Evolutionary conservation across 768 basidiomycete genomes (phyloP).

Genomic region (Lactifluus rugatus): DNA sequence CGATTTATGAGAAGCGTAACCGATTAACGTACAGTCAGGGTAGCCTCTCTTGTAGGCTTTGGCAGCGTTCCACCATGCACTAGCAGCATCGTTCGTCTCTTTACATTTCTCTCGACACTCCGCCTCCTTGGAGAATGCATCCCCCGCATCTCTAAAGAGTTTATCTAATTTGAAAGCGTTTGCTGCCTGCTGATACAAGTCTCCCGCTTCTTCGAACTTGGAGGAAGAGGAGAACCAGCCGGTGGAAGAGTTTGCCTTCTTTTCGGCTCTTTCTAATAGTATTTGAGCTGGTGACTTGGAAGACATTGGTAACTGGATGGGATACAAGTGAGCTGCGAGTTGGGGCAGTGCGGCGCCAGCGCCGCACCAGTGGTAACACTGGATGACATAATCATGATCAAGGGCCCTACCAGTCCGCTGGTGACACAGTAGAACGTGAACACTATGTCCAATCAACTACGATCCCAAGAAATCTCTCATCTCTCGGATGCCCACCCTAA

Average conservation of each 20-base stretch:
- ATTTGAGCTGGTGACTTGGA: conserved; percentile 69
- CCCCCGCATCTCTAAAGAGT: conserved; percentile 83
- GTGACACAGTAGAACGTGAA: background rate
- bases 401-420: too few species aligned
- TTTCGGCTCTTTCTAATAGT: conserved; percentile 82
- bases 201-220: conserved; percentile 93
- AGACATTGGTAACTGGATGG: conserved; percentile 39
- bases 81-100: conserved; percentile 90
- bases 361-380: background rate
- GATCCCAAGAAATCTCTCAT: conserved; percentile 35
- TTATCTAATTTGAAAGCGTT: conserved; percentile 92
- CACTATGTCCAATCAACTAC: conserved; percentile 23
- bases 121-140: conserved; percentile 87
- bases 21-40: conserved; percentile 56
- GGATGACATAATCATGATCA: conserved; percentile 17
- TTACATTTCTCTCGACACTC: conserved; percentile 86
- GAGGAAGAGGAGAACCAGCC: conserved; percentile 85
- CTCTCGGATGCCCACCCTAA: conserved; percentile 61
- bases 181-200: conserved; percentile 89
- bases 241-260: conserved; percentile 73
- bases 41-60: conserved; percentile 90
- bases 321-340: conserved; percentile 2
- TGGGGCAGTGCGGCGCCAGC: too few species aligned
- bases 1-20: background rate
- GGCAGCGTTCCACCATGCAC: conserved; percentile 97